Conservation (phyloP, 129 eudicot genomes). For the Dittrichia graveolens region DNA sequence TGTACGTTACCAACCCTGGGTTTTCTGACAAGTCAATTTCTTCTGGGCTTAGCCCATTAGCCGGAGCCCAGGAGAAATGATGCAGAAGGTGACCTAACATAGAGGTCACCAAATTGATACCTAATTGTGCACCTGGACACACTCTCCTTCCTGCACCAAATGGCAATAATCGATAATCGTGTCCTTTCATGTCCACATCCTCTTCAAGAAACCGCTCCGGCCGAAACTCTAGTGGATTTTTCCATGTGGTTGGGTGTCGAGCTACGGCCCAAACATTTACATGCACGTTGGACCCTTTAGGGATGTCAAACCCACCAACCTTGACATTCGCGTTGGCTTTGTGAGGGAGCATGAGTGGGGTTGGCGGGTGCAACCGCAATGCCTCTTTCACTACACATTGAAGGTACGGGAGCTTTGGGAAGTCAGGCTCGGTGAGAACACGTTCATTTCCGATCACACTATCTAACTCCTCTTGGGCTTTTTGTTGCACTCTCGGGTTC, state of each 20-base stretch:
- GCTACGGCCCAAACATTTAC: constrained; percentile 84
- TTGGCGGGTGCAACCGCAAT: constrained; percentile 75
- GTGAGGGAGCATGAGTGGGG: constrained; percentile 85
- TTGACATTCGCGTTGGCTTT: constrained; percentile 58
- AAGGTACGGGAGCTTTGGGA: constrained; percentile 69
- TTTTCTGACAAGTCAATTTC: constrained; percentile 66
- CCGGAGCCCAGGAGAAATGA: constrained; percentile 65
- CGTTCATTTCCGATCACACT: constrained; percentile 57
- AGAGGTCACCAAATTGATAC: constrained; percentile 58
- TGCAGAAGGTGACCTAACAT: constrained; percentile 73
- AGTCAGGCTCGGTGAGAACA: constrained; percentile 59
- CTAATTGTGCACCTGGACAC: constrained; percentile 76
- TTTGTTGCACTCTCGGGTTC: constrained; percentile 71
- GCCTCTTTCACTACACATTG: constrained; percentile 70
- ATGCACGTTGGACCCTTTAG: constrained; percentile 65
- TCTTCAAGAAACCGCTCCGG: constrained; percentile 75
- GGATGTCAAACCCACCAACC: constrained; percentile 74
- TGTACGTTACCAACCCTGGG: constrained; percentile 68
- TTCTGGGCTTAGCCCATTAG: constrained; percentile 52
- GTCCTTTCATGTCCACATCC: constrained; percentile 87
- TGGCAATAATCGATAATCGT: constrained; percentile 66
- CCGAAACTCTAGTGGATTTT: constrained; percentile 50
- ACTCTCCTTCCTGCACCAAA: constrained; percentile 82
- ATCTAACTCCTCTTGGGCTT: constrained; percentile 79
- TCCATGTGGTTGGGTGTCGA: constrained; percentile 64